Evolutionary conservation across 345 rosid genomes (phyloP), one percentile per base, ranked within the genome.

Genomic region (Eucalyptus camaldulensis): DNA sequence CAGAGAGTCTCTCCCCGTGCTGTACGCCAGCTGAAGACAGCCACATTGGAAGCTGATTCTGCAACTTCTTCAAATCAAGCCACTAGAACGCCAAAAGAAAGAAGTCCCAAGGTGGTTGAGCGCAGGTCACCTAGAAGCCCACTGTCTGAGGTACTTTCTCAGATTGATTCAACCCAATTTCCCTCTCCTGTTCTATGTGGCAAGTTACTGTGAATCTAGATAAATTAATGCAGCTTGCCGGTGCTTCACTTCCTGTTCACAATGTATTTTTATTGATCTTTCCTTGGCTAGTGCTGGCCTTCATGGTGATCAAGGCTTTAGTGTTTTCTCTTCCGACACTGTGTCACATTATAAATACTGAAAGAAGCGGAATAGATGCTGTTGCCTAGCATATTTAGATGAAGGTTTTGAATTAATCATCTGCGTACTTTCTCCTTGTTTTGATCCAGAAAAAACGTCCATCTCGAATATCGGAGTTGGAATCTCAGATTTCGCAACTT

Each of bases 121-220:
- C 97, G 97, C 51, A 94, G 91, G 86, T 96, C 99, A 45, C 98
- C 97, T 5, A 89, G 95, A 93, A 97, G 99, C 90, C 96, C 98
- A 15, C 93, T 90, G 50, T 91, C 94, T 40, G 99, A 98, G 99
- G 99, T 98, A 94, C 65, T 86, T 67, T 47, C 16, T 31, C 45
- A 49, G 85, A 85, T 51, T 56, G 50, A 25, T 81, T 37, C 31
- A 8, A 22, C 76, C 16, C 60, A 88, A 47, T 86, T 24, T 72
- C 65, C 62, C 47, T 83, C 21, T 49, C 27, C 47, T 21, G 47
- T 76, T 40, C 83, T 21, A 76, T 37, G 83, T 21, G 43, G 83
- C 83, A 21, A 10, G 83, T 76, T 21, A 44, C 47, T 40, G 44
- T 33, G 47, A 76, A 76, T 76, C 47, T 40, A 76, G 47, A 37